A percentile compares a stretch with the other conserved stretches of the same genome.
Evolutionary conservation across 2,329 filamentous ascomycete genomes (phyloP).

Genomic region (Hypoxylon rubiginosum): DNA sequence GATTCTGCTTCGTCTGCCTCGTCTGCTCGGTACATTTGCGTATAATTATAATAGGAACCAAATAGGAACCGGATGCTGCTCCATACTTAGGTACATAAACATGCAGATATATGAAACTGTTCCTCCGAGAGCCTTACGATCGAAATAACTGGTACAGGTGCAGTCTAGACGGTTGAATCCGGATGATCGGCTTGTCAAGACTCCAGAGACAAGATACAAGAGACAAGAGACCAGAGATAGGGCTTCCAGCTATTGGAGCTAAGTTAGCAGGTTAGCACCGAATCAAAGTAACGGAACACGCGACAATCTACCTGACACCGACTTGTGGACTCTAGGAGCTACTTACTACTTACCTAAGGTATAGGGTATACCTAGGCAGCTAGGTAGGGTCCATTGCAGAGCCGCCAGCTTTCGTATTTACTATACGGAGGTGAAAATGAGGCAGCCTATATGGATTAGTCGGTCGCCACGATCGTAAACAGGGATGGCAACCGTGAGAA

Average conservation of each 20-base stretch:
- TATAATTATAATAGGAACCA: neutral
- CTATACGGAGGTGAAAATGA: neutral
- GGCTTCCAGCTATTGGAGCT: slow-evolving; percentile 22
- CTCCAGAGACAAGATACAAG: slow-evolving; percentile 15
- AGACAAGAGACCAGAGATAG: slow-evolving; percentile 31
- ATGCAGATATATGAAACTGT: slow-evolving; percentile 19
- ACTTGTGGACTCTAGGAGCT: neutral
- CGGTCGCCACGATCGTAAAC: slow-evolving; percentile 2
- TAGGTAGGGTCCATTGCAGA: slow-evolving; percentile 12
- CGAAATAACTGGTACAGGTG: slow-evolving; percentile 4
- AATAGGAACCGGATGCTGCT: neutral
- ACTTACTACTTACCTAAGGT: neutral
- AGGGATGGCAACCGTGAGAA: neutral
- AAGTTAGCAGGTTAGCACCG: slow-evolving; percentile 25
- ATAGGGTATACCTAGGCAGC: too few relatives aligned
- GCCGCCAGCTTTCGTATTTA: slow-evolving; percentile 1
- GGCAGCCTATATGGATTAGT: slow-evolving; percentile 7
- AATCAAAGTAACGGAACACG: slow-evolving; percentile 29
- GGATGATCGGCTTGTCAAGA: slow-evolving; percentile 32
- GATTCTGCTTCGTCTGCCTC: slow-evolving; percentile 21
- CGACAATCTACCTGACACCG: slow-evolving; percentile 12
- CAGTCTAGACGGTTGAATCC: slow-evolving; percentile 6
- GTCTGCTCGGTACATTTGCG: too few relatives aligned
- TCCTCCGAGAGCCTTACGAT: neutral
- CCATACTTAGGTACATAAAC: too few relatives aligned